Conservation (phyloP, 73 alveolate genomes). For the Loxodes magnus region DNA sequence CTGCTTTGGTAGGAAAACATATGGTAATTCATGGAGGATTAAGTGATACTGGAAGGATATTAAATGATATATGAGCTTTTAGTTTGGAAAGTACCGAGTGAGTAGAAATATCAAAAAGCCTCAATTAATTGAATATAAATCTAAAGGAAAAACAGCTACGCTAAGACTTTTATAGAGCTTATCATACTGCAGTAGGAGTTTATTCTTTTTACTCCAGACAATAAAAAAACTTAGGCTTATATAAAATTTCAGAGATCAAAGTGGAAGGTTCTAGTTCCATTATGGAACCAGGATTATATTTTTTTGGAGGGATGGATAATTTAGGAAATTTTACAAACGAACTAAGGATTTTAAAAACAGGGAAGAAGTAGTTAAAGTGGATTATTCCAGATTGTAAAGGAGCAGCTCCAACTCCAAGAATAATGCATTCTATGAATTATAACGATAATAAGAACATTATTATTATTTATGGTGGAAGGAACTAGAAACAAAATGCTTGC, state of each 20-base stretch:
- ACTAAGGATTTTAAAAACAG: background rate
- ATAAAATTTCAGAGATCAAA: no score
- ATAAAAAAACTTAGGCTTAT: no score
- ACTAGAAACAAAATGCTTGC: background rate
- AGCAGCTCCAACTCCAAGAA: conserved; percentile 10
- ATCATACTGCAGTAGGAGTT: no score
- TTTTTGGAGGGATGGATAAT: conserved; percentile 7
- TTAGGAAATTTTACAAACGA: background rate
- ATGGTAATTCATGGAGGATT: conserved; percentile 14
- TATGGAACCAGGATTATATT: conserved; percentile 2
- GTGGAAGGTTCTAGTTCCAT: no score
- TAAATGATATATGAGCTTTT: conserved; percentile 1
- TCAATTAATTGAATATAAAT: background rate
- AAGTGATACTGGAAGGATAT: background rate
- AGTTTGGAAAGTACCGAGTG: background rate
- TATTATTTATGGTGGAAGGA: conserved; percentile 22
- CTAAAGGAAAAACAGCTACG: background rate
- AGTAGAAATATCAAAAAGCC: no score
- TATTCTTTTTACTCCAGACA: no score
- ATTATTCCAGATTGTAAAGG: background rate
- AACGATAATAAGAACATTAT: background rate
- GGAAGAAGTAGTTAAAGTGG: conserved; percentile 1
- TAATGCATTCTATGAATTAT: conserved; percentile 5
- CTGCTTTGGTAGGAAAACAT: background rate
- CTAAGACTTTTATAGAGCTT: no score